Base-by-base conservation (phyloP, 1,284 basidiomycete genomes). In the Macrocybe sp. region DNA sequence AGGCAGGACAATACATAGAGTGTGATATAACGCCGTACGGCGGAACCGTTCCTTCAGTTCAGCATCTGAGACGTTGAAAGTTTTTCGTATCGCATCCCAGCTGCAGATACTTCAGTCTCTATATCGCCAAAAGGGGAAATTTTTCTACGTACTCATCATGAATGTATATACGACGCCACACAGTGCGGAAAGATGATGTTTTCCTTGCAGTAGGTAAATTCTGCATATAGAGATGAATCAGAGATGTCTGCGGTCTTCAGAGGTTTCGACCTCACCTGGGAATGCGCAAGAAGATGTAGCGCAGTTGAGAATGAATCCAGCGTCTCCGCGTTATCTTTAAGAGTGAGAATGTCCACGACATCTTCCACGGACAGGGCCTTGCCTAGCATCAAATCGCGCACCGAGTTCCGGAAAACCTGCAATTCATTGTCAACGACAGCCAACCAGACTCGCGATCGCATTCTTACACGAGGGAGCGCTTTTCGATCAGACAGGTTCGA, bases 101-200 rank as follows among this genome's bases (percentile, higher is more conserved):
- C 89, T 92, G 56, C 42, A 52, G 32, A 44, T 22, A 50, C 38
- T 53, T 38, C 4, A 11, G 44, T 37, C 6, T 16, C 45, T 11
- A 37, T 35, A n/a, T 28, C 14, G 22, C 36, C 40, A 44, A 22
- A 41, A 9, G 44, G 6, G 43, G 36, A 55, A 10, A 47, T 37
- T 31, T 14, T 22, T 22, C 29, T 1, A 52, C 60, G 28, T 62
- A 95, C 91, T 97, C 83, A 62, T 97, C 93, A 46, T 89, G 82
- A 38, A 89, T 74, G 59, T 91, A 95, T 41, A 95, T 79, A 30
- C 95, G 74, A 35, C 93, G 76, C 95, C 94, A 97, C 12, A 91
- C 75, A 31, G 79, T 80, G 37, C 81, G 72, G 58, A 92, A 76
- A 2, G 88, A 84, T 30, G 87, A 79, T 34, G 76, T 60, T 60